These are phyloP conservation scores for Penicillium sp. DNA, from an alignment of 2,329 filamentous ascomycete genomes.

Conservation along the genomic window DNA sequence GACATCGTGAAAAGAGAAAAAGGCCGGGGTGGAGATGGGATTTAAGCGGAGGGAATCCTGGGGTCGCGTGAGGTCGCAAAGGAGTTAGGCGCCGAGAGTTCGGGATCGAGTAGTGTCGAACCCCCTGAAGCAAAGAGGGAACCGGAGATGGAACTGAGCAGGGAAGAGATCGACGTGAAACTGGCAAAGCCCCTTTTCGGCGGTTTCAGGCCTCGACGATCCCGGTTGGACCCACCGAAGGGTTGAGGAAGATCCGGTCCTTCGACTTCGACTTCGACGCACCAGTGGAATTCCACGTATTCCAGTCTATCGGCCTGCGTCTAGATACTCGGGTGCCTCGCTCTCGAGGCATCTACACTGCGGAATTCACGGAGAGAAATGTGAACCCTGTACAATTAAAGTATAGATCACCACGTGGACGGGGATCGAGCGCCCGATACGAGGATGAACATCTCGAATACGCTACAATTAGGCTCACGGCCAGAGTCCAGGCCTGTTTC, in stretches of 20 bases:
- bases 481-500: neutral
- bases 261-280: too few relatives aligned
- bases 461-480: neutral
- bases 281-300: too few relatives aligned
- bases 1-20: conserved; percentile 38
- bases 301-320: too few relatives aligned
- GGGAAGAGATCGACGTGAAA: conserved; percentile 28
- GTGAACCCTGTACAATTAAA: neutral
- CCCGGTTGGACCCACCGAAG: conserved; percentile 8
- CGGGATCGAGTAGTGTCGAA: neutral
- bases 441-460: neutral
- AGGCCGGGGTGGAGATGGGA: conserved; percentile 10
- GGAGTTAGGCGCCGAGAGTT: neutral
- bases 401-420: neutral
- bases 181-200: conserved; percentile 13
- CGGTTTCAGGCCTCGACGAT: conserved; percentile 3
- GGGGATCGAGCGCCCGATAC: neutral
- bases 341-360: too few relatives aligned
- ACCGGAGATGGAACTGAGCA: conserved; percentile 24
- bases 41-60: conserved; percentile 7
- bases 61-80: neutral
- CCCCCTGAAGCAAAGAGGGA: neutral
- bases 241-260: too few relatives aligned
- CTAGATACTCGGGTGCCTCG: too few relatives aligned
- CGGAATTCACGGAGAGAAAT: too few relatives aligned